Conservation (phyloP, 2,329 filamentous ascomycete species). For the Arthrinium phaeospermum region DNA sequence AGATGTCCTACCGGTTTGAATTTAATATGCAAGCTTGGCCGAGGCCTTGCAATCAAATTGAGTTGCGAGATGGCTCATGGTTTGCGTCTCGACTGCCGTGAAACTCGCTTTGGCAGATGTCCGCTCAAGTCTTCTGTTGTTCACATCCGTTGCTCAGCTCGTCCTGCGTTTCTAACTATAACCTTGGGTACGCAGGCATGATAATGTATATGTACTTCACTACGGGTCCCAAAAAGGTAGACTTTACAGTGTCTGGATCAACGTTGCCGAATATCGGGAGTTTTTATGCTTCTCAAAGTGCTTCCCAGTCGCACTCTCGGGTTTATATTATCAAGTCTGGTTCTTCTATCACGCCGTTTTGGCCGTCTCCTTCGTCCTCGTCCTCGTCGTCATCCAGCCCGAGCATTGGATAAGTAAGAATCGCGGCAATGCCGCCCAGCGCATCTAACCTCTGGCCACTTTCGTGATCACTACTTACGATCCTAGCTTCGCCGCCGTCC, state of each 20-base stretch:
- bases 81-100: no score
- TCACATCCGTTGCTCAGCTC: not conserved
- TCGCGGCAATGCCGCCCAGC: slow-evolving; percentile 85
- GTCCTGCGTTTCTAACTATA: not conserved
- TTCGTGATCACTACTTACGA: slow-evolving; percentile 94
- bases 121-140: not conserved
- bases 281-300: not conserved
- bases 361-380: slow-evolving; percentile 43
- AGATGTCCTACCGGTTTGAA: not conserved
- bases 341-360: slow-evolving; percentile 23
- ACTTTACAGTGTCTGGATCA: not conserved
- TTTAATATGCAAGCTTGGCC: not conserved
- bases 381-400: slow-evolving; percentile 77
- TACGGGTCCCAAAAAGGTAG: not conserved
- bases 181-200: not conserved
- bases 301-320: not conserved
- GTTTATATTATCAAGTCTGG: not conserved
- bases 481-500: slow-evolving; percentile 83
- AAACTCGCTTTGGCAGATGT: not conserved
- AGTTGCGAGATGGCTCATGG: not conserved
- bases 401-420: slow-evolving; percentile 85
- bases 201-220: not conserved
- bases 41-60: not conserved
- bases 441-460: slow-evolving; percentile 85
- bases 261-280: not conserved